Base-by-base conservation (phyloP, 352 stramenopile species). In the Pythium oligandrum region DNA sequence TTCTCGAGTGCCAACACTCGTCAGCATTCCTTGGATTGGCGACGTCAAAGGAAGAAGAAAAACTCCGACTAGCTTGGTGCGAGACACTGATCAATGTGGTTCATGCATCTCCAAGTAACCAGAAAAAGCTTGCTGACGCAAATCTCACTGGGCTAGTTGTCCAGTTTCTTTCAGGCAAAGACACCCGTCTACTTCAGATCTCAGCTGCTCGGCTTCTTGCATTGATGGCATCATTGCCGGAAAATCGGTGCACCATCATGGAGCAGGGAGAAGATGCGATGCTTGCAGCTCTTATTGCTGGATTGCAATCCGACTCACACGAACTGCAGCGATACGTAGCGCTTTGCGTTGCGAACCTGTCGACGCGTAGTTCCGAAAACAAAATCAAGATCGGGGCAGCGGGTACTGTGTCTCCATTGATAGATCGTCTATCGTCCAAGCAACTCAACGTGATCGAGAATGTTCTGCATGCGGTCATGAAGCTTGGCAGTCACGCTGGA, bases 401-500 rank as follows among this genome's bases (percentile, higher is more conserved):
- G 0, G 68, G 73, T 2, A 66, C 60, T 6, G 61, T 75, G 0
- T 50, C 68, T 0, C 73, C 71, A 9, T 61, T 88, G 3, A 61
- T 88, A 5, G 78, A 86, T 59, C 73, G 78, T 1, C 52, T 92
- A 0, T 86, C 75, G 4, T 90, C 78, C 8, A 86, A 88, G 44
- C 70, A 87, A 1, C 53, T 69, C 2, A 71, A 86, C 43, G 76
- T 92, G 0, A 46, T 92, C 1, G 81, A 90, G 42, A 90, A 88
- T 43, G 75, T 90, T 2, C 48, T 88, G 8, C 66, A 76, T 11
- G 82, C 78, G 1, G 64, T 89, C 34, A 68, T 75, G 33, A 89
- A 90, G 51, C 70, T 92, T 3, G 82, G 78, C 3, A 80, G 64
- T 17, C 76, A 89, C 42, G 71, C 75, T 4, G 82, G 82, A 11